Conservation (phyloP, 2,329 filamentous ascomycete species). For the Colletotrichum cereale region DNA sequence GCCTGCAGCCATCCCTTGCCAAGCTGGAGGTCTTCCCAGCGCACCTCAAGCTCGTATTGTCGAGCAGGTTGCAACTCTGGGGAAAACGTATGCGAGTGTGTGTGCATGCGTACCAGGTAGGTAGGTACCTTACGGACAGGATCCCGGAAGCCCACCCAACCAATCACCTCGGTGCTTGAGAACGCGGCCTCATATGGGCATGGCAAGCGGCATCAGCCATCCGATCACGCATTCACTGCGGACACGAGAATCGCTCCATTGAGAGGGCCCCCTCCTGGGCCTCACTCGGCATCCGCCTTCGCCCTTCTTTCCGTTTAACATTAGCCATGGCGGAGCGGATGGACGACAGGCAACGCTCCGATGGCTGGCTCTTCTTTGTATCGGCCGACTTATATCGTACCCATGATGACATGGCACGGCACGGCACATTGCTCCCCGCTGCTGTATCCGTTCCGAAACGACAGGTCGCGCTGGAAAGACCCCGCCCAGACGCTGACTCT, state of each 20-base stretch:
- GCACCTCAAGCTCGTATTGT: constrained; percentile 26
- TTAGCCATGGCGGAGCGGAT: constrained; percentile 11
- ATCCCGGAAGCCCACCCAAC: constrained; percentile 11
- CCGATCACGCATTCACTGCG: not conserved
- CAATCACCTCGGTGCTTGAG: not conserved
- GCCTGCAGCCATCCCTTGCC: constrained; percentile 34
- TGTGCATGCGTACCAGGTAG: no score
- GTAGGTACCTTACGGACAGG: no score
- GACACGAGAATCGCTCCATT: not conserved
- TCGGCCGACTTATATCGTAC: not conserved
- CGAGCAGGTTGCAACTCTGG: constrained; percentile 13
- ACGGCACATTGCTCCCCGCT: constrained; percentile 12
- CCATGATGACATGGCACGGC: constrained; percentile 28
- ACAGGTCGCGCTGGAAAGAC: constrained; percentile 5
- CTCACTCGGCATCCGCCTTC: constrained; percentile 13
- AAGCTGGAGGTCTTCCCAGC: constrained; percentile 13
- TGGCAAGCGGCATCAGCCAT: constrained; percentile 15
- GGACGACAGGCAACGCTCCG: constrained; percentile 12
- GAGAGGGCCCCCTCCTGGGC: not conserved
- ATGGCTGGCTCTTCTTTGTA: constrained; percentile 28
- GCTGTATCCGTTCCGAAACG: constrained; percentile 9
- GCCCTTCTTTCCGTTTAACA: constrained; percentile 18
- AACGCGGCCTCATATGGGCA: not conserved
- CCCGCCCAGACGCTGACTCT: not conserved
- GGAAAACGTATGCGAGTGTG: not conserved